Evolutionary conservation across 1,284 basidiomycete genomes (phyloP).

Genomic region (Leccinum colubrinum): DNA sequence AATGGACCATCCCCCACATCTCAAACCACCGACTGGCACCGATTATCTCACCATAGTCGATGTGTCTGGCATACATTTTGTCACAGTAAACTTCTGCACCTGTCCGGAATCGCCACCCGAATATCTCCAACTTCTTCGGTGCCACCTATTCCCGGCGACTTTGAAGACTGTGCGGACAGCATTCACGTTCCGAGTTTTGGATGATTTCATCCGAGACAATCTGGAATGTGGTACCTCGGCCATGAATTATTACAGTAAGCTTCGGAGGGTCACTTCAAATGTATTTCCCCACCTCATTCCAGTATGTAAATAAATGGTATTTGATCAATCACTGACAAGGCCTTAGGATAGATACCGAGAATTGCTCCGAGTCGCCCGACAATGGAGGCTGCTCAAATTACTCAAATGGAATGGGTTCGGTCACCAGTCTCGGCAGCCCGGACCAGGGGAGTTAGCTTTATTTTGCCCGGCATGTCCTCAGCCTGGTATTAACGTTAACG

Average conservation of each 20-base stretch:
- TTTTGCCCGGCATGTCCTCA: conserved; percentile 19
- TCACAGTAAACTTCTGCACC: background rate
- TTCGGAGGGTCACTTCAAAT: conserved; percentile 23
- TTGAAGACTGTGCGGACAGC: background rate
- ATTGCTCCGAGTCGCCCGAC: conserved; percentile 1
- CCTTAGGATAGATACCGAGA: conserved; percentile 12
- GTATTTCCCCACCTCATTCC: conserved; percentile 19
- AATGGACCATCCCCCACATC: background rate
- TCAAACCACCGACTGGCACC: background rate
- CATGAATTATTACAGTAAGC: conserved; percentile 25
- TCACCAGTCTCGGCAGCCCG: background rate
- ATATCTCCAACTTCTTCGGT: background rate
- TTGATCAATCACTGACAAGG: background rate
- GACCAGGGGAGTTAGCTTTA: conserved; percentile 6
- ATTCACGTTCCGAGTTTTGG: background rate
- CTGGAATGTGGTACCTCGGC: conserved; percentile 28
- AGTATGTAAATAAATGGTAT: background rate
- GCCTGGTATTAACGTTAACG: conserved; percentile 8
- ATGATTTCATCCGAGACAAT: conserved; percentile 26
- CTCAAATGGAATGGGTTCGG: conserved; percentile 8
- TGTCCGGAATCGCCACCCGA: conserved; percentile 11
- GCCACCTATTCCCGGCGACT: background rate
- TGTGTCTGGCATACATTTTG: background rate
- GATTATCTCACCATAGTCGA: background rate
- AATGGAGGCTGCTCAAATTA: conserved; percentile 5